These are phyloP conservation scores for Pestalotiopsis sp. DNA, from an alignment of 2,329 filamentous ascomycete genomes.

Conservation along the genomic window DNA sequence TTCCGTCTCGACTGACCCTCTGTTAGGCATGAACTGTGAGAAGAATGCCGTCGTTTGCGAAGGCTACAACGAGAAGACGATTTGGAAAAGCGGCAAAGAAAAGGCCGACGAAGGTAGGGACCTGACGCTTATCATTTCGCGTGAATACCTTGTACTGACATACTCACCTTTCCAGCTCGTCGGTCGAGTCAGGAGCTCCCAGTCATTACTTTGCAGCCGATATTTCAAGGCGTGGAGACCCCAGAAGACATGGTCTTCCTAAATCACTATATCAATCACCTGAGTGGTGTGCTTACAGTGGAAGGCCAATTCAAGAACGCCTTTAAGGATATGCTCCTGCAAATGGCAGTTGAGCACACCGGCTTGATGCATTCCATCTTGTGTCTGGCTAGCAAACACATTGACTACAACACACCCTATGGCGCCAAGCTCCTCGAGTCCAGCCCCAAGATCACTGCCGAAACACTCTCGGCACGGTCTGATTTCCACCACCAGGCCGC, in stretches of 20 bases:
- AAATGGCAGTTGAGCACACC: conserved; percentile 77
- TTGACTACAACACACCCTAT: conserved; percentile 61
- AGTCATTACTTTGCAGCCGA: conserved; percentile 59
- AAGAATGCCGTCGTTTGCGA: conserved; percentile 93
- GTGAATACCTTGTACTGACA: conserved; percentile 14
- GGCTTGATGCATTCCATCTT: conserved; percentile 91
- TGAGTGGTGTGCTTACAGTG: conserved; percentile 81
- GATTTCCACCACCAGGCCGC: conserved; percentile 59
- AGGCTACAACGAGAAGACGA: conserved; percentile 83
- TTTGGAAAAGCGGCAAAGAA: conserved; percentile 86
- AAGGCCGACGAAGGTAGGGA: conserved; percentile 67
- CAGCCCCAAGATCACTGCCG: conserved; percentile 47
- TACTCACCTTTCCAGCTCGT: conserved; percentile 43
- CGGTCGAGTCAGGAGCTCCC: conserved; percentile 52
- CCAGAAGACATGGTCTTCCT: conserved; percentile 79
- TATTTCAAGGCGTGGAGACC: conserved; percentile 83
- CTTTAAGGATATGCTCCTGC: conserved; percentile 82
- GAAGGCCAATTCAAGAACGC: conserved; percentile 82
- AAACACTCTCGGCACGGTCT: conserved; percentile 52
- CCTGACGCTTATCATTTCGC: conserved; percentile 4
- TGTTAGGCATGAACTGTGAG: conserved; percentile 78
- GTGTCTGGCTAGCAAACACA: conserved; percentile 79
- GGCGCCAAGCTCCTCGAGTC: conserved; percentile 54
- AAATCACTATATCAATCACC: conserved; percentile 78
- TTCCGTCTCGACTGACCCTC: background rate